phyloP scores from a whole-genome alignment of 495 filamentous ascomycete species.

The Bombardia bombarda region DNA sequence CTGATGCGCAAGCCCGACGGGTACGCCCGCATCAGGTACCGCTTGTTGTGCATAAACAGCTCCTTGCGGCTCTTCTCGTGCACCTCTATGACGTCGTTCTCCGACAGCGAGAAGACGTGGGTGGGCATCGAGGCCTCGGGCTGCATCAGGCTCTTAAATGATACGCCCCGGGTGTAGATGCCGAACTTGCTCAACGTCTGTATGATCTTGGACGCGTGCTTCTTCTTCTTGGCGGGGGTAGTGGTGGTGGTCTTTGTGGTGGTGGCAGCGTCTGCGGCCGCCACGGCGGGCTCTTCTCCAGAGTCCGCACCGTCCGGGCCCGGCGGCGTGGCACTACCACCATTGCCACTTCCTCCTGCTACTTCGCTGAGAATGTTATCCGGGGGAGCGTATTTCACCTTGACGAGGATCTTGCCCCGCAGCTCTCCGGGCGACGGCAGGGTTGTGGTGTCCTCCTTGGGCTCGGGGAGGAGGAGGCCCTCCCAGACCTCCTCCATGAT shows the following conservation, averaged over 20 bases:
- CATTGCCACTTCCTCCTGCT: too few relatives aligned
- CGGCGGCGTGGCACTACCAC: constrained; percentile 3
- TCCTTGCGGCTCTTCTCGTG: constrained; percentile 50
- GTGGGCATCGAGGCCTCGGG: constrained; percentile 62
- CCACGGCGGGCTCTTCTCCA: not conserved
- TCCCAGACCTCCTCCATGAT: constrained; percentile 80
- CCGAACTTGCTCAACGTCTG: constrained; percentile 65
- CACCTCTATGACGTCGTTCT: constrained; percentile 65
- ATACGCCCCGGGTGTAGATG: constrained; percentile 73
- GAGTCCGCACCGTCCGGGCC: not conserved
- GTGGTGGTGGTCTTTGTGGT: constrained; percentile 5
- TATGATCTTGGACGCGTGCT: constrained; percentile 60
- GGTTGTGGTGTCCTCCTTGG: constrained; percentile 34
- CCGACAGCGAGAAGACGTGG: constrained; percentile 83
- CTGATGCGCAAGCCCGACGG: constrained; percentile 73
- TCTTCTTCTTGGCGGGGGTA: constrained; percentile 20
- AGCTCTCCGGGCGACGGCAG: constrained; percentile 62
- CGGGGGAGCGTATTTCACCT: constrained; percentile 67
- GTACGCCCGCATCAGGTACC: constrained; percentile 81
- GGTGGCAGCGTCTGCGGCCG: not conserved
- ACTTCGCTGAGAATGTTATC: constrained; percentile 23
- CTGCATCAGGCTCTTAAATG: constrained; percentile 61
- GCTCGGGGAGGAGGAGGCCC: constrained; percentile 55
- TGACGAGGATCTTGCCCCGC: constrained; percentile 75
- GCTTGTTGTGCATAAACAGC: constrained; percentile 76